Evolutionary conservation across 73 alveolate genomes (phyloP), one percentile per base, ranked within the genome.

Genomic region (Paramecium sexaurelia): DNA sequence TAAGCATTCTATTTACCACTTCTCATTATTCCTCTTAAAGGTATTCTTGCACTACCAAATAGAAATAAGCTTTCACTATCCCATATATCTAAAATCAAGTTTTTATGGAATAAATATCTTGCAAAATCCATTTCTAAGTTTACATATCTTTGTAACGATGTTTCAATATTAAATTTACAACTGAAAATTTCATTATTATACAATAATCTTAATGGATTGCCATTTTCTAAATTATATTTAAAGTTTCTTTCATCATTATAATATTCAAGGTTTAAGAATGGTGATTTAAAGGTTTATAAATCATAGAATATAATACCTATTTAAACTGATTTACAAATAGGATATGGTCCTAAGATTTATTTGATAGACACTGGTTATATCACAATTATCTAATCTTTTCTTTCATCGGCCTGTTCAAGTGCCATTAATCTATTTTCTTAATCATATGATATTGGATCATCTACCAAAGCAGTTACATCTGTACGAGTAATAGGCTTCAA

Each of bases 51-150:
- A 15, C 97, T 92, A 8, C 98, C 98, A 91, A 55, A 95, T 1
- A 94, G 87, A 47, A 95, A 84, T 29, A 94, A 89, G 73, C 94
- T 33, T 20, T 95, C 98, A 32, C 96, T 95, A 92, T 95, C 98
- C 85, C 92, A 95, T 19, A 94, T 85, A 88, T 94, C 97, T 3
- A 94, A 69, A n/a, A 94, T 93, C 8, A 93, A 61, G 40, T 66
- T 43, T 82, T 92, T 57, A 27, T 93, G 68, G 15, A 36, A 66
- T 24, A 93, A 57, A 68, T 93, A 93, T 19, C 43, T 41, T 15
- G 94, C 91, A 20, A 93, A 93, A 32, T 91, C 86, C 39, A 61
- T n/a, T 33, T 91, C 43, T 43, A 78, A 45, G 19, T 78, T 78
- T 20, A 19, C 22, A 45, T 78, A 78, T 78, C 90, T 78, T 41